Base-by-base conservation (phyloP, 1,284 basidiomycete species). In the Lentinula novae-zelandiae region DNA sequence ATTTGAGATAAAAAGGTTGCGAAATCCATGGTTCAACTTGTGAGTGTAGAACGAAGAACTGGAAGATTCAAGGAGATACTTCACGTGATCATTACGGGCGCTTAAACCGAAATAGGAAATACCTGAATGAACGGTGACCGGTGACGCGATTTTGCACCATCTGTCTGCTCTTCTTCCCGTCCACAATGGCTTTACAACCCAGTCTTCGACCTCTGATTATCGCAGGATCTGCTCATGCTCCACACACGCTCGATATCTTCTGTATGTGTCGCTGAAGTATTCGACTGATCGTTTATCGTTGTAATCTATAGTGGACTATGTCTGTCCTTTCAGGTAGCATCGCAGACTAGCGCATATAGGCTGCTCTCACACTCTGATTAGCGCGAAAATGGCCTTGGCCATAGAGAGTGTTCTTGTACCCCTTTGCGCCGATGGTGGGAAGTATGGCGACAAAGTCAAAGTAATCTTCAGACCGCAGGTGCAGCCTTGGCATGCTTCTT, bases 181-280 rank as follows among this genome's bases (percentile, higher is more conserved):
- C 20, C 42, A 42, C 51, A 27, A 96, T 96, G 95, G 89, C 94
- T 58, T 81, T 96, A 53, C 91, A 90, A 75, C 90, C 90, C 5
- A 83, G 84, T 53, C 84, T 96, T 58, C 77, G 81, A 31, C 86
- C 92, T 57, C 81, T 93, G 53, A 75, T 90, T 53, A 80, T 96
- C 66, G 80, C 82, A 7, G 96, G 95, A 39, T 72, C 71, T 22
- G 73, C 77, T 51, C 73, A 82, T 38, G 83, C 93, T 0, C 86
- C 89, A 0, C 93, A 97, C 70, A 92, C 90, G 1, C 81, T 98
- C 60, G 95, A 96, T 63, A 77, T 95, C 59, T 94, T 92, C 72
- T 72, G 90, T 89, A 69, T 69, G 87, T 44, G 31, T 48, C 46
- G 12, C 40, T 15, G 27, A 1, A 17, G n/a, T 33, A 36, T 57